These are phyloP conservation scores for Corymbia maculata DNA, from an alignment of 345 rosid species.

Conservation along the genomic window DNA sequence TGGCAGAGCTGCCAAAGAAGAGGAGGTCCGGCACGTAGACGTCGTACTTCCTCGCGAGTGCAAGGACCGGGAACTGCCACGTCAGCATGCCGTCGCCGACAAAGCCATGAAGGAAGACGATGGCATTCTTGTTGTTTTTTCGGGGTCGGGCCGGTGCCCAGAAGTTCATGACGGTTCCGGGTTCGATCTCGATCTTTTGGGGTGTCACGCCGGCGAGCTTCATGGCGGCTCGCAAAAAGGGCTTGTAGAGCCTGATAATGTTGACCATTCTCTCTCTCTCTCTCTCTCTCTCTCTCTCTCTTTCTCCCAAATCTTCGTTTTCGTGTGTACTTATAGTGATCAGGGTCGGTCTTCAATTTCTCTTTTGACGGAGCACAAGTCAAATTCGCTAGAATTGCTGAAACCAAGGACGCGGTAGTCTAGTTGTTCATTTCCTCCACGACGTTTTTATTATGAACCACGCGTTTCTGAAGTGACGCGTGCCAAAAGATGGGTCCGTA, in stretches of 20 bases:
- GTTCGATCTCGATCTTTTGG: constrained; percentile 13
- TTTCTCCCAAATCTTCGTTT: neutral
- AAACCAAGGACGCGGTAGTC: neutral
- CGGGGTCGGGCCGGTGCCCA: neutral
- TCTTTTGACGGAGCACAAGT: neutral
- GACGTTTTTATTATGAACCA: neutral
- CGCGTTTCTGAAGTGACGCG: neutral
- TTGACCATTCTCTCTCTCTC: constrained; percentile 5
- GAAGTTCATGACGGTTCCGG: constrained; percentile 15
- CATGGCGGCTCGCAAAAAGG: constrained; percentile 3
- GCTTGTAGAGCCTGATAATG: neutral
- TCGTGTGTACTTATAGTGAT: neutral
- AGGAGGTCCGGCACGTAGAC: constrained; percentile 44
- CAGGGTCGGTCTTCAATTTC: neutral
- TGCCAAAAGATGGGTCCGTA: neutral
- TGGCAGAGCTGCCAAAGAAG: constrained; percentile 40
- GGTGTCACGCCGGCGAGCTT: constrained; percentile 13
- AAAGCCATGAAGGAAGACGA: constrained; percentile 38
- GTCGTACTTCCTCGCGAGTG: constrained; percentile 15
- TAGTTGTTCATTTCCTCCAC: neutral
- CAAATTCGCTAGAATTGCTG: neutral
- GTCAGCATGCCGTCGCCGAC: constrained; percentile 18
- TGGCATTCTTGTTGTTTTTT: constrained; percentile 1
- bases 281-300: neutral
- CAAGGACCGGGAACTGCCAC: constrained; percentile 27